Conservation (phyloP, 2,329 filamentous ascomycete species). For the Mycosphaerella sp. region DNA sequence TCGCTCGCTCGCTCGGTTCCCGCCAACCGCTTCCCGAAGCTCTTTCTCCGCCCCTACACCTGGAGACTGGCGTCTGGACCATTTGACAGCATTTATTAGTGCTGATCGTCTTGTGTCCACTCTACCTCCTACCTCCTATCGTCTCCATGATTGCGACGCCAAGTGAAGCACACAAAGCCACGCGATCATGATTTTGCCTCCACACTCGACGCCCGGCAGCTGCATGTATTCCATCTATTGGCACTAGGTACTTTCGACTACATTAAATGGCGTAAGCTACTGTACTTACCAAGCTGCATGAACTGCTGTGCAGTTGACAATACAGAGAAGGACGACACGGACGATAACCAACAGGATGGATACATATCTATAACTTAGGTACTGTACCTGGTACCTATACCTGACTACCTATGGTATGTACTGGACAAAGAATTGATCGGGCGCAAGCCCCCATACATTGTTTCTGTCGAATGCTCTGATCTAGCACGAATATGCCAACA, state of each 20-base stretch:
- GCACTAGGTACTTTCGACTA: neutral
- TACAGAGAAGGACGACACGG: neutral
- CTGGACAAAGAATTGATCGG: no score
- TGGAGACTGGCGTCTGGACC: neutral
- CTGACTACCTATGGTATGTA: no score
- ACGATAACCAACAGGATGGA: neutral
- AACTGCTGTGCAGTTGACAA: neutral
- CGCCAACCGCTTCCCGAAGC: neutral
- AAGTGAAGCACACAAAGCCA: constrained; percentile 1
- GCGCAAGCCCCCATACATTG: no score
- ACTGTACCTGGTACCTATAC: no score
- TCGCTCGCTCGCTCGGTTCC: neutral
- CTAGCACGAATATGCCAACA: no score
- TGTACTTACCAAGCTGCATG: neutral
- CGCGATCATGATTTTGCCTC: neutral
- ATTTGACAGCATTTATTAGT: neutral
- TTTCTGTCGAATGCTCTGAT: no score
- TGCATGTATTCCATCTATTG: neutral
- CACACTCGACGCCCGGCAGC: neutral
- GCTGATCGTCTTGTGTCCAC: neutral
- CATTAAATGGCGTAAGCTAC: neutral
- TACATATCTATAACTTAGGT: no score
- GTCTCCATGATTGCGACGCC: neutral
- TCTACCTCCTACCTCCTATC: neutral
- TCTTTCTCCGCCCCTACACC: neutral